Base-by-base conservation (phyloP, 345 rosid genomes). In the Clarkia xantiana region DNA sequence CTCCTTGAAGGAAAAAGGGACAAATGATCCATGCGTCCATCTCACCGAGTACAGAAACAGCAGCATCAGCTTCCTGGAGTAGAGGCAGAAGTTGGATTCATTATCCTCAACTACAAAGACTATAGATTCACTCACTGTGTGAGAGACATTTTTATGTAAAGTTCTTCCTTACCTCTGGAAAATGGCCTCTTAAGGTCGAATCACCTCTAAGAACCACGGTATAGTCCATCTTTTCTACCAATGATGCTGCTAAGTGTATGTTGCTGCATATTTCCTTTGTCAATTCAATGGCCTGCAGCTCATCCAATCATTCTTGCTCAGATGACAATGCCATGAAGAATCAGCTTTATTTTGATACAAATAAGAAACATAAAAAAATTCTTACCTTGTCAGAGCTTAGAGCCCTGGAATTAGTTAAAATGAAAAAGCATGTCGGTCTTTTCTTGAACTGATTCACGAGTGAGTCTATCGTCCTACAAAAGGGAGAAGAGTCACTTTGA, bases 1-100 rank as follows among this genome's bases (percentile, higher is more conserved):
- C 97, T 66, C 94, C 97, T 76, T 90, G 97, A 67, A 85, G 91
- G 50, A 90, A 90, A 68, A 90, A 90, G 9, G 97, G 97, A 69
- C 95, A 90, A 60, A 90, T 71, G 53, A 90, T 90, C 94, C 94
- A 90, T 9, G 91, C 77, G 46, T 90, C 97, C 82, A 90, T 73
- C 69, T 90, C 79, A 51, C 94, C 97, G 47, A 90, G 75, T 53
- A 81, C 70, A 14, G 97, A 86, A 68, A 74, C 76, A 64, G 76
- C 95, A 55, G 95, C 91, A 69, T 90, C 91, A 44, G 86, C 77
- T 64, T 86, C 97, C 97, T 90, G 66, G 53, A 64, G 45, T 50
- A 53, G 41, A 50, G 53, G 44, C 23, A 16, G 36, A 42, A 53
- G 42, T 3, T 19, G 38, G 15, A 34, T 38, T 57, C 54, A 44